Evolutionary conservation across 1,284 basidiomycete species (phyloP).

Genomic region (Fistulina hepatica): DNA sequence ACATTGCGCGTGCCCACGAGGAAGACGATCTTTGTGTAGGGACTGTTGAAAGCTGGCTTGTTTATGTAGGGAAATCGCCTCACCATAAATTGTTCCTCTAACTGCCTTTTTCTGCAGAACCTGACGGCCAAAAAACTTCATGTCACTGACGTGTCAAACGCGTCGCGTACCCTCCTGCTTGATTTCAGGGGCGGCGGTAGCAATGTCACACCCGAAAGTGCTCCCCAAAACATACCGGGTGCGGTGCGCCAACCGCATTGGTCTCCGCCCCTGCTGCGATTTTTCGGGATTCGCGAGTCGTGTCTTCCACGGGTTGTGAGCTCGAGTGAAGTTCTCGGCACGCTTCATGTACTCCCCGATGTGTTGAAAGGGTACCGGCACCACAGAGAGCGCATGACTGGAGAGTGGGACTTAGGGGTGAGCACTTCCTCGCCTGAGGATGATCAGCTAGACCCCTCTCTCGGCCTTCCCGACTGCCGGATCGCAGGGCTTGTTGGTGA

Average conservation of each 20-base stretch:
- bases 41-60: conserved; percentile 94
- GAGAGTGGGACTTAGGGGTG: no score
- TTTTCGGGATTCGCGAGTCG: conserved; percentile 75
- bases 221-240: no score
- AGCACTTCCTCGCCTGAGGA: no score
- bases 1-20: conserved; percentile 74
- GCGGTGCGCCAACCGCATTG: conserved; percentile 73
- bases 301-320: conserved; percentile 85
- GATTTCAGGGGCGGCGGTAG: no score
- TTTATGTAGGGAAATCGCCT: conserved; percentile 54
- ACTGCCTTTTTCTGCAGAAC: conserved; percentile 40
- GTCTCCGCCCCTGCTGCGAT: conserved; percentile 76
- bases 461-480: no score
- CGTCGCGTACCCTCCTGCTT: conserved; percentile 90
- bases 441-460: no score
- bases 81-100: conserved; percentile 8
- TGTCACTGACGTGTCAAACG: conserved; percentile 93
- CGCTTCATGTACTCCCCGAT: conserved; percentile 67
- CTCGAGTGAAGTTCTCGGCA: conserved; percentile 87
- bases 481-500: conserved; percentile 93
- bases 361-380: no score
- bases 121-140: conserved; percentile 75
- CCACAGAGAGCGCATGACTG: no score
- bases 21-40: conserved; percentile 81
- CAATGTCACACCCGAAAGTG: no score